Evolutionary conservation across 1,139 yeast genomes (phyloP).

Genomic region (Magnusiomyces ingens): DNA sequence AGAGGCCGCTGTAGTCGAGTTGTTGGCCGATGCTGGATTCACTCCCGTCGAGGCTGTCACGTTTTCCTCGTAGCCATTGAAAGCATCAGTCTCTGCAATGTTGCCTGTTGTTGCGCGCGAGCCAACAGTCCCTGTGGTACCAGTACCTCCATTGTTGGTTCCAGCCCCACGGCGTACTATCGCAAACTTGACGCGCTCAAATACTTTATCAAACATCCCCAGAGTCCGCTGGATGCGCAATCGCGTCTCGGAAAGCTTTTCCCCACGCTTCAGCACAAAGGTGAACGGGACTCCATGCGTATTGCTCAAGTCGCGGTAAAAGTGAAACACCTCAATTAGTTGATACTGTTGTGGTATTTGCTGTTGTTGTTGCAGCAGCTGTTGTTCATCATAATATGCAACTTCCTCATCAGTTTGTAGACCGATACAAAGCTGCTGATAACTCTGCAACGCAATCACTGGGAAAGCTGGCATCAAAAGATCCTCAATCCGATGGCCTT

Average conservation of each 20-base stretch:
- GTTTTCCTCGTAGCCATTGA: constrained; percentile 1
- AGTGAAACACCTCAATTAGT: constrained; percentile 58
- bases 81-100: neutral
- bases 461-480: constrained; percentile 21
- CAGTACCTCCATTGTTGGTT: neutral
- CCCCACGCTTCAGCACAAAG: constrained; percentile 51
- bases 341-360: constrained; percentile 18
- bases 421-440: constrained; percentile 30
- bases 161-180: constrained; percentile 31
- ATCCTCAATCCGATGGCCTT: constrained; percentile 23
- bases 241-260: constrained; percentile 57
- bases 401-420: constrained; percentile 30
- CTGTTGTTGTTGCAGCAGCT: constrained; percentile 18
- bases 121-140: neutral
- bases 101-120: neutral
- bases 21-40: neutral
- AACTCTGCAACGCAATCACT: constrained; percentile 24
- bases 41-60: neutral
- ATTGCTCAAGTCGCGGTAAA: constrained; percentile 59
- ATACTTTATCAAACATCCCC: constrained; percentile 75
- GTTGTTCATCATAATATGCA: constrained; percentile 15
- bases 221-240: constrained; percentile 57
- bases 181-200: constrained; percentile 66
- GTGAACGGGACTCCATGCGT: constrained; percentile 88
- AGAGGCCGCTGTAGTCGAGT: neutral